Evolutionary conservation across 805 yeast species (phyloP).

Genomic region (Candida boidinii): DNA sequence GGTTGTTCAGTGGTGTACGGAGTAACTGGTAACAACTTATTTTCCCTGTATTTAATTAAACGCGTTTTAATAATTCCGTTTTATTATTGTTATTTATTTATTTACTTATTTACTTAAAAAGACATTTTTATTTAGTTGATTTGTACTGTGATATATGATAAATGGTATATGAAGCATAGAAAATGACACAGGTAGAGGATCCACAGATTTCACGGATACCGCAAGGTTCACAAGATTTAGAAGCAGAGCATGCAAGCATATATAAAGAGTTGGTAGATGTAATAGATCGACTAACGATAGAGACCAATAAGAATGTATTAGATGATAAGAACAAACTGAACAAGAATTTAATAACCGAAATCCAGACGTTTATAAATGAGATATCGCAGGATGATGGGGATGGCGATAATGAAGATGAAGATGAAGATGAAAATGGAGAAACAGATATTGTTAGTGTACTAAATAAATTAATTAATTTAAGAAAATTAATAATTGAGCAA

Average conservation of each 20-base stretch:
- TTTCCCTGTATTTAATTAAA: too few relatives aligned
- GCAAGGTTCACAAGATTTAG: too few relatives aligned
- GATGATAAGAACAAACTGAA: slow-evolving; percentile 4
- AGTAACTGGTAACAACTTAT: too few relatives aligned
- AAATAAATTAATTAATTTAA: slow-evolving; percentile 1
- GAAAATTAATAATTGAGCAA: slow-evolving; percentile 6
- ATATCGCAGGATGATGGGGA: neutral
- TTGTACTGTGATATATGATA: too few relatives aligned
- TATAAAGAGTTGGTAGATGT: slow-evolving; percentile 23
- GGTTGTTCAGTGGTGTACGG: too few relatives aligned
- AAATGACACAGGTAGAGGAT: too few relatives aligned
- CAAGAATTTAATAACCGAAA: neutral
- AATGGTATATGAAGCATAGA: too few relatives aligned
- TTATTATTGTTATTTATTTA: too few relatives aligned
- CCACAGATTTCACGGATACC: too few relatives aligned
- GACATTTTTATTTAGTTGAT: too few relatives aligned
- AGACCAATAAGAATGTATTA: slow-evolving; percentile 6
- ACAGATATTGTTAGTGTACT: slow-evolving; percentile 2
- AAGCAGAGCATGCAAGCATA: slow-evolving; percentile 21
- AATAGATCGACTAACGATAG: slow-evolving; percentile 24
- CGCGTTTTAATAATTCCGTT: too few relatives aligned
- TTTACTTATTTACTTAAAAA: too few relatives aligned
- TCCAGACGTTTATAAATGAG: neutral
- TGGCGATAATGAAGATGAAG: neutral
- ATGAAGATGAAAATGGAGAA: neutral